phyloP scores from a whole-genome alignment of 345 rosid species.

The Passiflora organensis region DNA sequence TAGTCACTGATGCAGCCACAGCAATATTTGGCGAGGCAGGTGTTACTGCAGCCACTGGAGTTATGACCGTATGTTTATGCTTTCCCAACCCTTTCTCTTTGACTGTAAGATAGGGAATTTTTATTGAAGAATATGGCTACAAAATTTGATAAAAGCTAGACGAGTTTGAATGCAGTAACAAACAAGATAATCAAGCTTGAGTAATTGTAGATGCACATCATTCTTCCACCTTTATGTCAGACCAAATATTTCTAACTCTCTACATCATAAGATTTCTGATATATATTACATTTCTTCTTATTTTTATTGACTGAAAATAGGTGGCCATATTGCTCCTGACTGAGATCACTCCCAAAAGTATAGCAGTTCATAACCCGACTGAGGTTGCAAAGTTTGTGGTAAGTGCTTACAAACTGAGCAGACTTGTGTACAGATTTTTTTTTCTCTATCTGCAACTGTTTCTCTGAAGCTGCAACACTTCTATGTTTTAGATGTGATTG shows the following conservation, averaged over 20 bases:
- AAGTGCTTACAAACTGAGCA: conserved; percentile 21
- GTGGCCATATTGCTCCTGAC: conserved; percentile 90
- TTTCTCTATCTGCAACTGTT: no score
- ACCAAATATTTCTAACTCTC: no score
- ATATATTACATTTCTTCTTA: conserved; percentile 7
- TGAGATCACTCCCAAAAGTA: conserved; percentile 97
- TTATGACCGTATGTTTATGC: conserved; percentile 79
- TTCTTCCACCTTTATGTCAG: neutral
- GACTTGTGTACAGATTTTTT: neutral
- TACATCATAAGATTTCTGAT: neutral
- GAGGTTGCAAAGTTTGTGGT: conserved; percentile 97
- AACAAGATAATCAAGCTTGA: no score
- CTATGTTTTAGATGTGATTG: conserved; percentile 17
- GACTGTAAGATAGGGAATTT: no score
- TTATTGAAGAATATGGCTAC: no score
- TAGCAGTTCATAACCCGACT: conserved; percentile 92
- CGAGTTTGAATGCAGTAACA: no score
- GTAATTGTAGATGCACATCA: neutral
- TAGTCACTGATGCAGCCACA: conserved; percentile 97
- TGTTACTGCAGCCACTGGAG: conserved; percentile 97
- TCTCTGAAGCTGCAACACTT: no score
- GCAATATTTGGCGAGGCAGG: conserved; percentile 99
- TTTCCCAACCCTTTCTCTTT: neutral
- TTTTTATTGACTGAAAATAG: conserved; percentile 36
- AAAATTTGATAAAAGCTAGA: no score